A percentile compares a stretch with the other conserved stretches of the same genome.
These are phyloP conservation scores for Penium margaritaceum DNA, from an alignment of 139 green algal genomes.

Conservation along the genomic window DNA sequence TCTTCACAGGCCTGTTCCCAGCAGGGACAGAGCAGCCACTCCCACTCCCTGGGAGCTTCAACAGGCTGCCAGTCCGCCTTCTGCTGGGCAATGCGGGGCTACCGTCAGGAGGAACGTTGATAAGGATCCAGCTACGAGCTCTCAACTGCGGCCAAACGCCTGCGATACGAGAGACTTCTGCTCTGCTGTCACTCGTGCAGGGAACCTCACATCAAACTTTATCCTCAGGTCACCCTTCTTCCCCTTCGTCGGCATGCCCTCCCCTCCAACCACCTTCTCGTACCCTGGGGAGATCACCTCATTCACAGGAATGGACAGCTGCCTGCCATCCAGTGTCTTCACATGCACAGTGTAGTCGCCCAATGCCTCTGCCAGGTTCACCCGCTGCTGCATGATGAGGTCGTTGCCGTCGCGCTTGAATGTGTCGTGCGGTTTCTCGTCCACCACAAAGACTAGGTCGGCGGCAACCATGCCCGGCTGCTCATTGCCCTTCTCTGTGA, in stretches of 20 bases:
- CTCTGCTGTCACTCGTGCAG: slow-evolving; percentile 16
- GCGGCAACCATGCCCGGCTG: slow-evolving; percentile 62
- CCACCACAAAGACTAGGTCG: slow-evolving; percentile 83
- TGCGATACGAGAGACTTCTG: slow-evolving; percentile 40
- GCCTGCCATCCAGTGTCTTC: slow-evolving; percentile 43
- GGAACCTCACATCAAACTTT: slow-evolving; percentile 51
- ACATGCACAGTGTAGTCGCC: slow-evolving; percentile 28
- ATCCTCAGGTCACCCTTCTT: slow-evolving; percentile 47
- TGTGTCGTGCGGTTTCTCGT: slow-evolving; percentile 77
- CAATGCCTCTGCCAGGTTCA: slow-evolving; percentile 33
- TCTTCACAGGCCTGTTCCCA: no score
- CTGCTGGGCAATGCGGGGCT: no score
- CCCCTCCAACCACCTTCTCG: slow-evolving; percentile 43
- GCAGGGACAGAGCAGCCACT: no score
- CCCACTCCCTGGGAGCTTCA: no score
- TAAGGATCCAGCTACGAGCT: no score
- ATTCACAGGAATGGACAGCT: slow-evolving; percentile 31
- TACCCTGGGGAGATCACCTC: slow-evolving; percentile 47
- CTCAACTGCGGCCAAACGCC: slow-evolving; percentile 11
- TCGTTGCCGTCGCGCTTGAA: slow-evolving; percentile 80
- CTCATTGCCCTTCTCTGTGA: slow-evolving; percentile 79
- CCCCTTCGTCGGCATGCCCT: slow-evolving; percentile 51
- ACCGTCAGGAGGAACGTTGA: no score
- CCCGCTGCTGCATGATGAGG: slow-evolving; percentile 57
- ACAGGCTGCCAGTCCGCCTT: no score